Percentiles rank a stretch among this genome's conserved stretches.
phyloP scores from a whole-genome alignment of 805 yeast genomes.

The Spencermartinsiella europaea region DNA sequence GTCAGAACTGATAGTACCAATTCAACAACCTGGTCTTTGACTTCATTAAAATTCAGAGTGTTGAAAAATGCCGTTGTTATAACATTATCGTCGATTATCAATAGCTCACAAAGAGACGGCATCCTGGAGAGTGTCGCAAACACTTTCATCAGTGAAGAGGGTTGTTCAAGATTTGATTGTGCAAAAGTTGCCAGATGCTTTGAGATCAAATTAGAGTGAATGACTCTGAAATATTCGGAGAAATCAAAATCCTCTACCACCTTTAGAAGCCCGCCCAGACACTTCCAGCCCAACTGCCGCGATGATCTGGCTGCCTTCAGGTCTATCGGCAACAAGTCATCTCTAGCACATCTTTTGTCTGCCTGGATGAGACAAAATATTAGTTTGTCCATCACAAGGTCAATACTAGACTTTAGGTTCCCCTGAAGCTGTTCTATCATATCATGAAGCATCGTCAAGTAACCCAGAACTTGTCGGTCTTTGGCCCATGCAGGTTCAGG shows the following conservation, averaged over 20 bases:
- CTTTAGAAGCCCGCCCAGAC: constrained; percentile 52
- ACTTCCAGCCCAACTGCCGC: constrained; percentile 49
- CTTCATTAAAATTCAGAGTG: constrained; percentile 47
- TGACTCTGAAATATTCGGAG: constrained; percentile 42
- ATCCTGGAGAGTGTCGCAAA: constrained; percentile 54
- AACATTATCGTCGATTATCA: constrained; percentile 51
- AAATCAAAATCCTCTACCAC: constrained; percentile 53
- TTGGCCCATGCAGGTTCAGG: neutral
- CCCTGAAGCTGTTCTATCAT: constrained; percentile 55
- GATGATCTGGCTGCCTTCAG: neutral
- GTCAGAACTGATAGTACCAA: constrained; percentile 46
- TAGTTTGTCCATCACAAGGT: constrained; percentile 51
- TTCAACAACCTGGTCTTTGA: constrained; percentile 65
- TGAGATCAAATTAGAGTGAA: constrained; percentile 49
- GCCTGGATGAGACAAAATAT: constrained; percentile 43
- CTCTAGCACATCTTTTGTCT: neutral
- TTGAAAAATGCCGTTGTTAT: constrained; percentile 53
- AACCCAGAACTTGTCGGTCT: constrained; percentile 43
- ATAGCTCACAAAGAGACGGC: constrained; percentile 43
- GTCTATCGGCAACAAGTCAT: neutral
- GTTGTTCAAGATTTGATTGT: constrained; percentile 73
- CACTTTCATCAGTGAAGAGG: constrained; percentile 68
- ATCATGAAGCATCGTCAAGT: constrained; percentile 54
- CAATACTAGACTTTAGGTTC: constrained; percentile 44
- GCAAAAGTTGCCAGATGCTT: constrained; percentile 69